These are phyloP conservation scores for Leccinellum luteum DNA, from an alignment of 768 basidiomycete species.

Conservation along the genomic window DNA sequence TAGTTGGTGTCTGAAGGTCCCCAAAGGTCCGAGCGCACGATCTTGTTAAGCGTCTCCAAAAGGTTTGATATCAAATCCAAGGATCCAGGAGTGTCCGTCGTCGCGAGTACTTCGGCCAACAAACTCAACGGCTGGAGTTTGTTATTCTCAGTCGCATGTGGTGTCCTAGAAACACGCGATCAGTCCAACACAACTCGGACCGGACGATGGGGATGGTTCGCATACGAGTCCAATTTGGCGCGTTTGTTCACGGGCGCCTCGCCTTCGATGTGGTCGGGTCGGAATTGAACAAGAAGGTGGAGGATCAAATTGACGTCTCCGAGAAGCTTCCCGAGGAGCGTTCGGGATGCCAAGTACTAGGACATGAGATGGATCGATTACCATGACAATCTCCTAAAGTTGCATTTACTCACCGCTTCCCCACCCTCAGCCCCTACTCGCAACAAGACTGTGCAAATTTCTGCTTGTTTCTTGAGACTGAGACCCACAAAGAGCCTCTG, in stretches of 20 bases:
- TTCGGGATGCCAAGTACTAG: constrained; percentile 48
- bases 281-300: constrained; percentile 49
- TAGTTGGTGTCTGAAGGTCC: constrained; percentile 69
- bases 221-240: constrained; percentile 58
- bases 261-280: constrained; percentile 41
- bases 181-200: background rate
- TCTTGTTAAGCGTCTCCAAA: constrained; percentile 67
- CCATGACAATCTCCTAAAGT: background rate
- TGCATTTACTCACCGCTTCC: constrained; percentile 42
- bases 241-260: constrained; percentile 61
- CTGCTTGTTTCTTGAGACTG: constrained; percentile 48
- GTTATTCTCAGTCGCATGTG: constrained; percentile 34
- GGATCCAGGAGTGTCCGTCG: constrained; percentile 64
- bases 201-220: constrained; percentile 25
- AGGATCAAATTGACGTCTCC: constrained; percentile 51
- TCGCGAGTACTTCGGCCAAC: constrained; percentile 67
- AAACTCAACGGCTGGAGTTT: constrained; percentile 49
- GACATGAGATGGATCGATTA: background rate
- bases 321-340: constrained; percentile 47
- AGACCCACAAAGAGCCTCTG: constrained; percentile 57
- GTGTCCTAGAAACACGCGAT: constrained; percentile 3
- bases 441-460: constrained; percentile 57
- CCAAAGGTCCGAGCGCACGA: constrained; percentile 54
- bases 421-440: constrained; percentile 46
- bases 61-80: constrained; percentile 68